phyloP scores from a whole-genome alignment of 2,329 filamentous ascomycete species.

The Penicillium sp. region DNA sequence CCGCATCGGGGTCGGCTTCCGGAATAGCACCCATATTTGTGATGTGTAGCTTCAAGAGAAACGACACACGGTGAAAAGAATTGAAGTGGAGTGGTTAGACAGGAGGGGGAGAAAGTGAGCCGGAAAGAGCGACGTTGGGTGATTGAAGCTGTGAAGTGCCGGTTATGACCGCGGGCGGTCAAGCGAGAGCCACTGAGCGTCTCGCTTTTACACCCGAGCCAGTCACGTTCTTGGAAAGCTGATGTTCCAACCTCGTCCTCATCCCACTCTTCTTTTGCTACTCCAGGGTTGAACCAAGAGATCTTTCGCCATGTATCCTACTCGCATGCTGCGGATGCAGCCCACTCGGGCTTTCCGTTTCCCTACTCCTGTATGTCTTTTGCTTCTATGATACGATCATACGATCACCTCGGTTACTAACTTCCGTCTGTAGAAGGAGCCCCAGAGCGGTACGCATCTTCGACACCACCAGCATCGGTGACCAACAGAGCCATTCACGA shows the following conservation, averaged over 20 bases:
- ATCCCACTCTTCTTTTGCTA: constrained; percentile 19
- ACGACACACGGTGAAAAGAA: constrained; percentile 17
- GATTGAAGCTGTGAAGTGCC: constrained; percentile 38
- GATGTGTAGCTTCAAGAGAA: constrained; percentile 22
- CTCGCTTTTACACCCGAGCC: constrained; percentile 38
- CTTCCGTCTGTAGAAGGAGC: constrained; percentile 56
- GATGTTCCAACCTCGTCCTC: constrained; percentile 20
- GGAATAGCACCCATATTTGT: constrained; percentile 79
- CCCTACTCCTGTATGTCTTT: constrained; percentile 66
- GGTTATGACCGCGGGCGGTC: constrained; percentile 40
- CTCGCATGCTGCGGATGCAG: constrained; percentile 64
- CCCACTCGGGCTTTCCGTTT: constrained; percentile 47
- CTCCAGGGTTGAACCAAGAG: constrained; percentile 8
- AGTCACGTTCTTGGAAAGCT: constrained; percentile 26
- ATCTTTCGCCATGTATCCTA: constrained; percentile 61
- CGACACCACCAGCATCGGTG: constrained; percentile 3
- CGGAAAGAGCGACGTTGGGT: constrained; percentile 31
- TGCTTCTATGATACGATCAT: constrained; percentile 12
- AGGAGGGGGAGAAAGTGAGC: constrained; percentile 26
- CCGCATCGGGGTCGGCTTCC: constrained; percentile 64
- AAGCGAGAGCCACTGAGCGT: constrained; percentile 38
- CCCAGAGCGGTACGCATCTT: constrained; percentile 57
- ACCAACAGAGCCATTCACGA: constrained; percentile 5
- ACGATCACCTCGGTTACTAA: constrained; percentile 41
- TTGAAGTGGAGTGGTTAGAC: constrained; percentile 22